These are phyloP conservation scores for Alternaria atra DNA, from an alignment of 2,329 filamentous ascomycete genomes.

Conservation along the genomic window DNA sequence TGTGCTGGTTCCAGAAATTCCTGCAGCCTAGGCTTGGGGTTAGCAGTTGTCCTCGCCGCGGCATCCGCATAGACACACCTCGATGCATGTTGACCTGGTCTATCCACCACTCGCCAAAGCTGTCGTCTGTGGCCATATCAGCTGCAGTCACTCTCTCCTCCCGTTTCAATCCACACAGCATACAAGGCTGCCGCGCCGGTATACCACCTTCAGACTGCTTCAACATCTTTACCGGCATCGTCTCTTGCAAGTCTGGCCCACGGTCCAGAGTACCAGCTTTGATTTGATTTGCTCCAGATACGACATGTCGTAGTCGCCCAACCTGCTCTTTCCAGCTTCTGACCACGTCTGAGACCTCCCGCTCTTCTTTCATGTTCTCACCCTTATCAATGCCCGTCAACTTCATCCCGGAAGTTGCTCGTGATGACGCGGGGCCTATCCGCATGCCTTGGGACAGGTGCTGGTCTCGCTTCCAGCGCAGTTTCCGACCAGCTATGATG, in stretches of 20 bases:
- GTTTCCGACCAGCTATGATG: constrained; percentile 82
- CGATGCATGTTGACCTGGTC: constrained; percentile 74
- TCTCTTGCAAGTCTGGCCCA: constrained; percentile 76
- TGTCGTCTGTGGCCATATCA: constrained; percentile 82
- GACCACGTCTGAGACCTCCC: constrained; percentile 81
- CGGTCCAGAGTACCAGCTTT: constrained; percentile 50
- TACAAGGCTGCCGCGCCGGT: constrained; percentile 77
- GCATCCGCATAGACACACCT: constrained; percentile 54
- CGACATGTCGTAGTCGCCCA: constrained; percentile 75
- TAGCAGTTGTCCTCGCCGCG: constrained; percentile 40
- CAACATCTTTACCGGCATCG: constrained; percentile 72
- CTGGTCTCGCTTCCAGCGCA: constrained; percentile 90
- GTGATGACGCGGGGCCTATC: constrained; percentile 77
- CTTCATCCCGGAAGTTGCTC: constrained; percentile 83
- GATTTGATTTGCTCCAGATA: constrained; percentile 70
- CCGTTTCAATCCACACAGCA: constrained; percentile 86
- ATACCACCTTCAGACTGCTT: constrained; percentile 71
- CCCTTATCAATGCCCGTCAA: constrained; percentile 84
- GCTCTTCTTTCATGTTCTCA: constrained; percentile 82
- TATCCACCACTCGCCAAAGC: constrained; percentile 96
- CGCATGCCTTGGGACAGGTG: constrained; percentile 87
- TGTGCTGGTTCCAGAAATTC: constrained; percentile 86
- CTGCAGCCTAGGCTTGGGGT: constrained; percentile 66
- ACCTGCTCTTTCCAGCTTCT: constrained; percentile 78
- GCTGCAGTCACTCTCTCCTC: constrained; percentile 83